phyloP scores from a whole-genome alignment of 2,329 filamentous ascomycete species.

The Pyrenophora seminiperda region DNA sequence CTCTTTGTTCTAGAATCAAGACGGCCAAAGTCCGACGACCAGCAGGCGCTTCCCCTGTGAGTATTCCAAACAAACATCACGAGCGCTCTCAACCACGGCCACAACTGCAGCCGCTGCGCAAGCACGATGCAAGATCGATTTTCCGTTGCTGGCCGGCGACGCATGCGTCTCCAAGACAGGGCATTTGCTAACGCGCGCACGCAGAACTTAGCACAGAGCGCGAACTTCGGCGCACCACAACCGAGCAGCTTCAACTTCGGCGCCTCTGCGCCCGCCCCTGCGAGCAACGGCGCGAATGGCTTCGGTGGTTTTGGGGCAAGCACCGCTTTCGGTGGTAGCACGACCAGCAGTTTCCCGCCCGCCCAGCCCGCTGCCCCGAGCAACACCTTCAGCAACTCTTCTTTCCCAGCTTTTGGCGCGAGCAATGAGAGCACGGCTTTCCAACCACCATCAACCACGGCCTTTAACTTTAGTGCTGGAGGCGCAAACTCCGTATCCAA shows the following conservation, averaged over 20 bases:
- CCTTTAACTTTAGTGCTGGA: slow-evolving; percentile 38
- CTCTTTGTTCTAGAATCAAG: slow-evolving; percentile 33
- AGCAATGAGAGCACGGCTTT: slow-evolving; percentile 28
- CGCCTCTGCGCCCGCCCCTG: slow-evolving; percentile 26
- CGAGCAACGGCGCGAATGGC: slow-evolving; percentile 15
- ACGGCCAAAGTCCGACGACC: slow-evolving; percentile 33
- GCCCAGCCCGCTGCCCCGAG: slow-evolving; percentile 31
- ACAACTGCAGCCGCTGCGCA: slow-evolving; percentile 4
- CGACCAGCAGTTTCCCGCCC: slow-evolving; percentile 42
- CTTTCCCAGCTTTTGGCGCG: slow-evolving; percentile 41
- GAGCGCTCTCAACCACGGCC: slow-evolving; percentile 6
- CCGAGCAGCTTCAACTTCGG: slow-evolving; percentile 31
- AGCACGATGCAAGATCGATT: slow-evolving; percentile 13
- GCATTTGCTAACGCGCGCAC: slow-evolving; percentile 26
- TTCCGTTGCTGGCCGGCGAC: slow-evolving; percentile 13
- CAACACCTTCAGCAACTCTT: slow-evolving; percentile 37
- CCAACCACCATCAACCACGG: slow-evolving; percentile 26
- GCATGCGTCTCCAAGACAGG: slow-evolving; percentile 14
- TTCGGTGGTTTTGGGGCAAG: slow-evolving; percentile 13
- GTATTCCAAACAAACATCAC: slow-evolving; percentile 18
- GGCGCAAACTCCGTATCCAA: slow-evolving; percentile 33
- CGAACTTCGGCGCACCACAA: slow-evolving; percentile 27
- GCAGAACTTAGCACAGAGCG: slow-evolving; percentile 31
- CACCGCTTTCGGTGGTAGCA: slow-evolving; percentile 25
- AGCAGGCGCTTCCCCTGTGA: slow-evolving; percentile 35